These are phyloP conservation scores for Curvularia eragrostidis DNA, from an alignment of 2,329 filamentous ascomycete species.

Conservation along the genomic window DNA sequence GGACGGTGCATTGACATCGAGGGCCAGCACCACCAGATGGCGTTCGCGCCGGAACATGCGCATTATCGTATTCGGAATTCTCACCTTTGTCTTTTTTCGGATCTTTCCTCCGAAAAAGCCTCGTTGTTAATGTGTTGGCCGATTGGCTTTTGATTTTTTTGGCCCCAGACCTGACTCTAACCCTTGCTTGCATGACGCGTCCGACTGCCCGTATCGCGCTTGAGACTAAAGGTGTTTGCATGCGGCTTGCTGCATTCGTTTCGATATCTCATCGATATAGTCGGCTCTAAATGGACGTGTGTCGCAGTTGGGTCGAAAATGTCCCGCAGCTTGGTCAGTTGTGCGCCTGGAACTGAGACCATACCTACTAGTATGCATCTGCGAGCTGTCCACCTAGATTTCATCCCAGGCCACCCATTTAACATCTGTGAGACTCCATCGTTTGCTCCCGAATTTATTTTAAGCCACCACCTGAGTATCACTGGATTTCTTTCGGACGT, in stretches of 20 bases:
- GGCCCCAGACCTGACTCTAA: background rate
- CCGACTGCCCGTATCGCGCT: background rate
- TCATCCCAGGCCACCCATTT: background rate
- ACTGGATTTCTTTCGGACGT: background rate
- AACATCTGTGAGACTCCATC: background rate
- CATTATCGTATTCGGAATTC: background rate
- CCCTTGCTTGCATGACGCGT: background rate
- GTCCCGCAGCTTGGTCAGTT: background rate
- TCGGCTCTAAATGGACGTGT: background rate
- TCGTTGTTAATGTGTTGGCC: background rate
- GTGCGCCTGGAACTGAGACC: background rate
- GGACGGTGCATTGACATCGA: slow-evolving; percentile 3
- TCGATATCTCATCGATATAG: background rate
- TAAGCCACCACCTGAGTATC: background rate
- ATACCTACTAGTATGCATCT: background rate
- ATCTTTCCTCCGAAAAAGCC: background rate
- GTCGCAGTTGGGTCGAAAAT: background rate
- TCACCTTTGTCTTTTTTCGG: background rate
- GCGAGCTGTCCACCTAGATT: background rate
- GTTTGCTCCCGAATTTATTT: background rate
- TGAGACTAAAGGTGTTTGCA: background rate
- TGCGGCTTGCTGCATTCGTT: background rate
- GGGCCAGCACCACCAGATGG: background rate
- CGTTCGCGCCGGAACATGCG: background rate
- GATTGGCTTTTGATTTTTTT: background rate